These are phyloP conservation scores for Astrephomene gubernaculifera DNA, from an alignment of 139 green algal genomes.

Conservation along the genomic window DNA sequence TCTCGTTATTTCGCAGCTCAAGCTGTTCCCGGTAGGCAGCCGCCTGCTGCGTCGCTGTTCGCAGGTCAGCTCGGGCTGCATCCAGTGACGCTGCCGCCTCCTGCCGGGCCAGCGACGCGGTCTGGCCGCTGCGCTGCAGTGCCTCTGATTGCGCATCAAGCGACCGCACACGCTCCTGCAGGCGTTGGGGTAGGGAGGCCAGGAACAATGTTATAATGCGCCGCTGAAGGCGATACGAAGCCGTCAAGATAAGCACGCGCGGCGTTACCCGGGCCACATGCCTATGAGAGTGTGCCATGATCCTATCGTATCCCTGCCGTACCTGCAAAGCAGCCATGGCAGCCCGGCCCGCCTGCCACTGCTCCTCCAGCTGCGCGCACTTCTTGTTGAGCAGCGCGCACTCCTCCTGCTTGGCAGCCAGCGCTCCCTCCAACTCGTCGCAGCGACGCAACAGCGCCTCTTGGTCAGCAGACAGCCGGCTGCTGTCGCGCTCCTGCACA, in stretches of 20 bases:
- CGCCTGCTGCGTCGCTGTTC: conserved; percentile 22
- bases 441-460: conserved; percentile 50
- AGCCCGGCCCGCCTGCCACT: conserved; percentile 15
- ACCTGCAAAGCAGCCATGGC: conserved; percentile 37
- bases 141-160: conserved; percentile 31
- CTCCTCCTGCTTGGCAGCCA: conserved; percentile 46
- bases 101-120: conserved; percentile 1
- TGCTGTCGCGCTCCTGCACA: conserved; percentile 47
- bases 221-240: no score
- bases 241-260: no score
- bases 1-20: conserved; percentile 53
- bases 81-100: conserved; percentile 10
- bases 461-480: conserved; percentile 42
- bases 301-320: neutral
- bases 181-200: neutral
- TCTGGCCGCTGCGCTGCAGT: conserved; percentile 28
- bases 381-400: conserved; percentile 41
- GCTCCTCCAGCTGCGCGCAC: conserved; percentile 49
- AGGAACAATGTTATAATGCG: neutral
- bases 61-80: conserved; percentile 24
- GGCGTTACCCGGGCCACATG: no score
- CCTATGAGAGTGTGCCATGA: no score
- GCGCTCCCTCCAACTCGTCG: conserved; percentile 33
- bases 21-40: conserved; percentile 49
- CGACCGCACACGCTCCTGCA: conserved; percentile 26